Evolutionary conservation across 176 grass and related monocot genomes (phyloP).

Genomic region (Dendrocalamus sinicus): DNA sequence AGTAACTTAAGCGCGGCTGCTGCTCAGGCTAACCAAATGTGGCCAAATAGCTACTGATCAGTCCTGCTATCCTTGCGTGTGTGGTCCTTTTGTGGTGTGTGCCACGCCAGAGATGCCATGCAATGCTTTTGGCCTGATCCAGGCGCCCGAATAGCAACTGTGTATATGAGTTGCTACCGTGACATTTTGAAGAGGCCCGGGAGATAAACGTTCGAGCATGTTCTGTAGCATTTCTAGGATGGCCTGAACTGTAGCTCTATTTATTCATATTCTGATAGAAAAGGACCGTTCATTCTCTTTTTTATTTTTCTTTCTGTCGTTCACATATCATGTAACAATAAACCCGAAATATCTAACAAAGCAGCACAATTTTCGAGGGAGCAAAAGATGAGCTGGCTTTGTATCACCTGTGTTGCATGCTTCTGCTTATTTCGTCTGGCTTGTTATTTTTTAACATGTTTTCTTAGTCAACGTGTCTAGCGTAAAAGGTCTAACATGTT

Average conservation of each 20-base stretch:
- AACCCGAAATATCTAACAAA: slow-evolving; percentile 58
- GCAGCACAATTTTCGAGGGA: slow-evolving; percentile 41
- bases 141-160: slow-evolving; percentile 31
- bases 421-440: not conserved
- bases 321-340: slow-evolving; percentile 55
- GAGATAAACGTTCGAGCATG: slow-evolving; percentile 35
- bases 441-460: not conserved
- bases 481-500: too few species aligned
- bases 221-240: slow-evolving; percentile 48
- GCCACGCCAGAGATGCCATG: slow-evolving; percentile 23
- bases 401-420: not conserved
- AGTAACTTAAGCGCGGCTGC: slow-evolving; percentile 50
- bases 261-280: slow-evolving; percentile 63
- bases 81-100: slow-evolving; percentile 21
- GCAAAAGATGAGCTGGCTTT: slow-evolving; percentile 11
- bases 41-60: slow-evolving; percentile 67
- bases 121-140: slow-evolving; percentile 27
- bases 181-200: slow-evolving; percentile 51
- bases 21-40: slow-evolving; percentile 67
- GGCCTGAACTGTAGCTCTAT: slow-evolving; percentile 52
- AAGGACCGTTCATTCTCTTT: slow-evolving; percentile 41
- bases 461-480: not conserved
- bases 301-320: not conserved
- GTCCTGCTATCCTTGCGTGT: not conserved
- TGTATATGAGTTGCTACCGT: slow-evolving; percentile 43